These are phyloP conservation scores for Tetrastigma voinierianum DNA, from an alignment of 164 flowering plant genomes.

Conservation along the genomic window DNA sequence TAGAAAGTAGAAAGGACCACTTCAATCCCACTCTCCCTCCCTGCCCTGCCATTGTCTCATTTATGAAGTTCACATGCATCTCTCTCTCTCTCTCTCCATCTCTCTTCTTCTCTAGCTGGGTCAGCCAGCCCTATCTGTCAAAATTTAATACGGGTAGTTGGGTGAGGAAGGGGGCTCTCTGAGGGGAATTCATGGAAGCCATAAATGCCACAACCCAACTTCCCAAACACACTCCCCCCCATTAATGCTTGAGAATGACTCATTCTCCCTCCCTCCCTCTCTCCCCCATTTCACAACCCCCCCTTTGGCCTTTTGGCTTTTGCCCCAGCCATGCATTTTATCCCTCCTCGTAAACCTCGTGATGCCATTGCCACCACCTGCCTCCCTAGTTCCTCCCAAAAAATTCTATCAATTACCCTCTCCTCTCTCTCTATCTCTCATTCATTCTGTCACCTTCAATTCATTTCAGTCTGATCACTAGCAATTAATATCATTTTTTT, in stretches of 20 bases:
- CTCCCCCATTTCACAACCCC: neutral
- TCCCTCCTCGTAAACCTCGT: neutral
- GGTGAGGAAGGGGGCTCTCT: too few species aligned
- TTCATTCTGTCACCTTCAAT: too few species aligned
- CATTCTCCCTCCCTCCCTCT: neutral
- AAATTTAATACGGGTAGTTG: conserved; percentile 5
- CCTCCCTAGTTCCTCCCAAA: too few species aligned
- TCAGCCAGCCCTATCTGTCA: neutral
- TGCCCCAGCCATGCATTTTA: too few species aligned
- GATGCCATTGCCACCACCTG: neutral
- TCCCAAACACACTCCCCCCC: neutral
- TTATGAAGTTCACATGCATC: conserved; percentile 10
- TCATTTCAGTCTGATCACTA: too few species aligned
- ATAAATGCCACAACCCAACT: neutral
- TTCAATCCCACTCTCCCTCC: neutral
- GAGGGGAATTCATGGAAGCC: neutral
- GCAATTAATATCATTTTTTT: too few species aligned
- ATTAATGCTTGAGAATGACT: neutral
- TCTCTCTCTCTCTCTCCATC: neutral
- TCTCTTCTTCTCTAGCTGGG: neutral
- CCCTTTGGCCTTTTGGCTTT: too few species aligned
- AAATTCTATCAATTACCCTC: too few species aligned
- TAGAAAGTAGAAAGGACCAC: neutral
- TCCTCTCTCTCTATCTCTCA: too few species aligned
- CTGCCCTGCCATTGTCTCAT: conserved; percentile 4